Conservation (phyloP, 306 rosid species). For the Gastrolobium villosum region DNA sequence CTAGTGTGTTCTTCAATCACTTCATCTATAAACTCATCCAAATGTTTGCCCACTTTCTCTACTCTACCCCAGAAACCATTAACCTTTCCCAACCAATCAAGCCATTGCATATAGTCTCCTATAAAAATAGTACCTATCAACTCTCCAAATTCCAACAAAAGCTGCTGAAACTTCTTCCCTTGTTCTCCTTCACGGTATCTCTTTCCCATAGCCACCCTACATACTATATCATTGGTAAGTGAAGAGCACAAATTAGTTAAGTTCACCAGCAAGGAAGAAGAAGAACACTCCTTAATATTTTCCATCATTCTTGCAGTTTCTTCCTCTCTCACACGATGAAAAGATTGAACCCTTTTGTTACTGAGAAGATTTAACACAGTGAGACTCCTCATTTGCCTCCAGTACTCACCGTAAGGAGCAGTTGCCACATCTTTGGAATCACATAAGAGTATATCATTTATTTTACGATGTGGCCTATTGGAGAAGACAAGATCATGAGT, state of each 20-base stretch:
- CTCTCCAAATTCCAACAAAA: constrained; percentile 39
- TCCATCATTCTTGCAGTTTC: constrained; percentile 35
- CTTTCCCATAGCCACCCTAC: constrained; percentile 36
- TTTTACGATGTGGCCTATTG: constrained; percentile 36
- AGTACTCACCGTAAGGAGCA: constrained; percentile 36
- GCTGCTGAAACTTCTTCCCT: constrained; percentile 12
- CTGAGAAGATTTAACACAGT: constrained; percentile 37
- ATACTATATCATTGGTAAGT: constrained; percentile 32
- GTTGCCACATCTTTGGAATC: constrained; percentile 27
- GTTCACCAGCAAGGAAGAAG: background rate
- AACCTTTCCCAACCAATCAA: constrained; percentile 43
- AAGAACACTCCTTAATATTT: background rate
- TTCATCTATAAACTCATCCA: constrained; percentile 37
- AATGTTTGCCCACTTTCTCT: constrained; percentile 11
- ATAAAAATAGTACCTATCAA: constrained; percentile 26
- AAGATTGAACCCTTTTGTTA: constrained; percentile 36
- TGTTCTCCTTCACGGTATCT: background rate
- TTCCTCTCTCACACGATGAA: constrained; percentile 23
- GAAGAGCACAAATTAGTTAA: constrained; percentile 28
- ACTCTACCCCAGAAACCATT: constrained; percentile 39
- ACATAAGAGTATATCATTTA: constrained; percentile 10
- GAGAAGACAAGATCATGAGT: constrained; percentile 35
- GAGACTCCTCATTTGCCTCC: constrained; percentile 27
- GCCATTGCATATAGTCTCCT: constrained; percentile 47
- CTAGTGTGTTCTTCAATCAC: constrained; percentile 18